Conservation (phyloP, 2,329 filamentous ascomycete genomes). For the Fusarium kyushuense region DNA sequence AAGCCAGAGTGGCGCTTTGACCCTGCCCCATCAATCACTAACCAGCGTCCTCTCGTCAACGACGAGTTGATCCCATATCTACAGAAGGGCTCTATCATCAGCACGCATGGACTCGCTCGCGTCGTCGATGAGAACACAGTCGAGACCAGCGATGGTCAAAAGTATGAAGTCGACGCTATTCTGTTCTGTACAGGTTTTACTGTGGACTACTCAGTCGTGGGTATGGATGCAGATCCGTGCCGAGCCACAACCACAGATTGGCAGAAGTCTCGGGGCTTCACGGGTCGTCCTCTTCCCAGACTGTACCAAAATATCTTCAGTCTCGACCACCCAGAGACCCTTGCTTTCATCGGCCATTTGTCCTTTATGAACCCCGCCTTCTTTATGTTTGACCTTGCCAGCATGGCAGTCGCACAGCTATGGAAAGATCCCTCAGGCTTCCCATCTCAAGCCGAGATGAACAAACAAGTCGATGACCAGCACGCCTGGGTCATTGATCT, state of each 20-base stretch:
- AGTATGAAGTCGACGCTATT: slow-evolving; percentile 12
- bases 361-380: slow-evolving; percentile 16
- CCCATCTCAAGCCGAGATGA: slow-evolving; percentile 6
- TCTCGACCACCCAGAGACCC: slow-evolving; percentile 8
- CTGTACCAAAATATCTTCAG: slow-evolving; percentile 16
- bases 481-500: slow-evolving; percentile 6
- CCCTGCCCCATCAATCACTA: slow-evolving; percentile 13
- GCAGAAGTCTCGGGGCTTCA: slow-evolving; percentile 4
- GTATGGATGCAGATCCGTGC: slow-evolving; percentile 4
- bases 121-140: slow-evolving; percentile 10
- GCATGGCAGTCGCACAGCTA: slow-evolving; percentile 11
- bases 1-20: slow-evolving; percentile 15
- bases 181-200: slow-evolving; percentile 15
- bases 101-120: slow-evolving; percentile 1
- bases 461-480: slow-evolving; percentile 11
- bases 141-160: slow-evolving; percentile 5
- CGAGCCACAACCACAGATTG: slow-evolving; percentile 7
- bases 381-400: slow-evolving; percentile 16
- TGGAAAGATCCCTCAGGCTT: slow-evolving; percentile 12
- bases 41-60: slow-evolving; percentile 15
- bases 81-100: slow-evolving; percentile 5
- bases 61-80: slow-evolving; percentile 7
- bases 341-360: slow-evolving; percentile 10
- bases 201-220: slow-evolving; percentile 9
- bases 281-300: background rate